Base-by-base conservation (phyloP, 129 eudicot species). In the Kitagawia praeruptora region DNA sequence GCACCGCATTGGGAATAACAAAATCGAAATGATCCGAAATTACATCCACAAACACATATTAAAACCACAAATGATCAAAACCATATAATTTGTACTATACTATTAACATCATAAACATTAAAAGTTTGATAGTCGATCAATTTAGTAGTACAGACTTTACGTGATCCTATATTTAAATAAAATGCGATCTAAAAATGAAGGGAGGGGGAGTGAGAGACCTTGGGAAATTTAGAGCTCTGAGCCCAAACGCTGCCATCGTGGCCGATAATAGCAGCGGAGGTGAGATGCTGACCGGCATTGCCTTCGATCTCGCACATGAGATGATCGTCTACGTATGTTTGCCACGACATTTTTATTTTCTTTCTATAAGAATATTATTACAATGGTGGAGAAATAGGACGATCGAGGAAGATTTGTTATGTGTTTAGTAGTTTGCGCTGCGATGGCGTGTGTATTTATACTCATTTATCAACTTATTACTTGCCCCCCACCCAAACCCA, bases 301-400 rank as follows among this genome's bases (percentile, higher is more conserved):
- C 90, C 91, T 38, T 90, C 95, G 76, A 86, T 82, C 31, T 90
- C 95, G 91, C 90, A 86, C 90, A 90, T 86, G 78, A 89, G 81
- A 87, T 89, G 94, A n/a, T 89, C 94, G 48, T 89, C 94, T 42
- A 90, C 91, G 84, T 89, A 89, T 12, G 91, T 75, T 86, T 89
- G 93, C 93, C 93, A 89, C 91, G 93, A 89, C 93, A 89, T 87
- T 70, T 82, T 73, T 31, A 31, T 69, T 63, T 53, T 44, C 58
- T 18, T 61, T 25, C 14, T 61, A 9, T n/a, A 8, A 8, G 2
- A 21, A 6, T n/a, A 6, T 49, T 49, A 15, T 56, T 23, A 23
- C 8, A 25, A 61, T 61, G 13, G 34, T 61, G 13, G 34, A 61
- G 31, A 61, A 2, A 61, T 9, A n/a, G 8, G 25, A 19, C 0